Base-by-base conservation (phyloP, 2,329 filamentous ascomycete species). In the Apiospora hydei region DNA sequence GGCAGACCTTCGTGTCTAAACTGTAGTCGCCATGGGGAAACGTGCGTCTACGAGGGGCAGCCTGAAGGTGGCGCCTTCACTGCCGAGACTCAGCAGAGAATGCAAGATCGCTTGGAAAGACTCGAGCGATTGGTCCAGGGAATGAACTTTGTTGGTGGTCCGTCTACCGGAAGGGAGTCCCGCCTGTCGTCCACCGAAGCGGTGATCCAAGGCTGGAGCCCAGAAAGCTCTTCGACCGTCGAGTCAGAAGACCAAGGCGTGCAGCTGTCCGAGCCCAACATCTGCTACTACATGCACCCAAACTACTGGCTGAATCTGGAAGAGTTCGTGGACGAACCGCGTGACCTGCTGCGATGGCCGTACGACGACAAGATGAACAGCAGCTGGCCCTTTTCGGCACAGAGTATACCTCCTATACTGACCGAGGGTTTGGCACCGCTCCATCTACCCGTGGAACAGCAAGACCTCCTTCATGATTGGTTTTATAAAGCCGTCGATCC, bases 211-310 rank as follows among this genome's bases (percentile, higher is more conserved):
- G 57, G 34, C 49, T 67, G 68, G 68, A 69, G 68, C 21, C 68
- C 68, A 2, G 68, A 51, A 4, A 69, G 68, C 34, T n/a, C 46
- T 18, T 47, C 61, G 7, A 67, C 43, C 7, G 70, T 34, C 14
- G 57, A 71, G 43, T 38, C 53, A 5, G 70, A 71, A 14, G 61
- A 67, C 61, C 70, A 71, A n/a, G 70, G 70, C 14, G 30, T 71
- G 34, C 57, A 67, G 18, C 43, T 71, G 26, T 51, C 46, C 14
- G 70, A 71, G 30, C 70, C 70, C 21, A 67, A 67, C 26, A 51
- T 51, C n/a, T 67, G 57, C 26, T 71, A 71, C 61, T 71, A 71
- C 44, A 71, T 71, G 70, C 70, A 71, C 49, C 61, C 70, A 24
- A 51, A 47, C n/a, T 67, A 53, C 61, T 71, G 70, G 70, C 46